phyloP scores from a whole-genome alignment of 345 rosid species.

The Melastoma malabathricum region DNA sequence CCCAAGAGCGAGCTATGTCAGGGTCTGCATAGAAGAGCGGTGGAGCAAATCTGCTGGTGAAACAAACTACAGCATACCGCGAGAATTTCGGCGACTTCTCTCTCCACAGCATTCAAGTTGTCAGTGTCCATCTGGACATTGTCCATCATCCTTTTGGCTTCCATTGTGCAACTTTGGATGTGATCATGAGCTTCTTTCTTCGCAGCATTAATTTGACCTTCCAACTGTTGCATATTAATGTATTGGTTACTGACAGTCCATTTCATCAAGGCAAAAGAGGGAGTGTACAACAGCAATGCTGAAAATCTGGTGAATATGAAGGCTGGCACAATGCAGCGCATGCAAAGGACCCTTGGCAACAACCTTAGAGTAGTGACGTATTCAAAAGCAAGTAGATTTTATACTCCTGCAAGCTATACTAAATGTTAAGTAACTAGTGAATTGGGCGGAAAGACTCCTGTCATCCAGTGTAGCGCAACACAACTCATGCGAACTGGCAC shows the following conservation, averaged over 20 bases:
- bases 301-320: too few relatives aligned
- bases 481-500: too few relatives aligned
- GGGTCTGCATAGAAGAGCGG: neutral
- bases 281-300: neutral
- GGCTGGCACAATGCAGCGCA: too few relatives aligned
- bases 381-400: too few relatives aligned
- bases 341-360: too few relatives aligned
- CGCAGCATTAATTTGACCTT: conserved; percentile 30
- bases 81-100: conserved; percentile 57
- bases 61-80: conserved; percentile 23
- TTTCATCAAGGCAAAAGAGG: neutral
- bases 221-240: conserved; percentile 24
- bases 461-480: too few relatives aligned
- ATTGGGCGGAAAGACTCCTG: too few relatives aligned
- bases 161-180: conserved; percentile 29
- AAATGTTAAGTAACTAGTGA: too few relatives aligned
- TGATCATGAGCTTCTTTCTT: conserved; percentile 48
- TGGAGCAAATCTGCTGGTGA: neutral
- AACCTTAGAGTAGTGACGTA: too few relatives aligned
- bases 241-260: neutral
- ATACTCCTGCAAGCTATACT: too few relatives aligned
- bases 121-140: conserved; percentile 35
- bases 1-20: neutral
- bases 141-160: conserved; percentile 47
- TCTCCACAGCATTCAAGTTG: conserved; percentile 43